Base-by-base conservation (phyloP, 345 rosid genomes). In the Euphorbia lathyris region DNA sequence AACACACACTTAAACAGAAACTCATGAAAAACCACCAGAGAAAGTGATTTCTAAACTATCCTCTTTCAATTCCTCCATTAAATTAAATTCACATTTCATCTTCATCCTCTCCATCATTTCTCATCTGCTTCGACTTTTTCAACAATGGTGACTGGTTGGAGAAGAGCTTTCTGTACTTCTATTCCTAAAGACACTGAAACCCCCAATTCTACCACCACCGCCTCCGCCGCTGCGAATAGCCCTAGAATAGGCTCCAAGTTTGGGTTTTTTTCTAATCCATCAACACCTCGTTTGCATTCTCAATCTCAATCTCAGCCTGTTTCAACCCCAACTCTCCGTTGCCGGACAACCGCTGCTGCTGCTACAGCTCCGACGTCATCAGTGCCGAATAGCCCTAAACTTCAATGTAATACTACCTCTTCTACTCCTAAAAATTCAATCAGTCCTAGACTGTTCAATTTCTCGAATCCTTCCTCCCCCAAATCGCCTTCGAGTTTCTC, bases 111-210 rank as follows among this genome's bases (percentile, higher is more conserved):
- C 7, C 13, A 9, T 8, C 29, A 22, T 8, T 1, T 12, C 22
- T 23, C 8, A 8, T 12, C 9, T 16, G 13, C 1, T 34, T 10
- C 16, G 40, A 10, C 20, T 32, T 14, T 22, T 27, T 68, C 11
- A 63, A 80, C 73, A 67, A 90, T 93, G 98, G 95, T 93, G 74
- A 84, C 79, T 29, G 90, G 90, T 2, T 87, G 96, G 85, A 87
- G 86, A 81, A 84, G 87, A 79, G 90, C 97, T 42, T 93, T 93
- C 66, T 88, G 97, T 78, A 87, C 87, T 10, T 86, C 96, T 8
- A 74, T 86, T 58, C 86, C 89, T 36, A 93, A 81, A 76, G 86
- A 60, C 25, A 87, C 70, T 65, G 87, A 85, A 20, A 42, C 65
- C 14, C 67, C 70, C 1, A 64, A 30, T 17, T 50, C 52, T 9